Evolutionary conservation across 768 basidiomycete species (phyloP).

Genomic region (Tricholoma terreum): DNA sequence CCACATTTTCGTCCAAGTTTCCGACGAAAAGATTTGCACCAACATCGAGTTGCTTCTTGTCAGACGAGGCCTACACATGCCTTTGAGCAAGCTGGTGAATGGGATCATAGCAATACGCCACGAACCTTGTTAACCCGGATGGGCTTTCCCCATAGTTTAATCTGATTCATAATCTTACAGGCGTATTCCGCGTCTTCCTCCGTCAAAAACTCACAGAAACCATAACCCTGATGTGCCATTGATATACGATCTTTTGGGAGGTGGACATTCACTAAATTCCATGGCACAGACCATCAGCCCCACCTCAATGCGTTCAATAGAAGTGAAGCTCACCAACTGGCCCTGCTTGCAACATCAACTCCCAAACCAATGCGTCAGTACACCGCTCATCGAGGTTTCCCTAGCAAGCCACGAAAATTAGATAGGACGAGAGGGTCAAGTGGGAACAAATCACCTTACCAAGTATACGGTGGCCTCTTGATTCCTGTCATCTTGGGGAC

Average conservation of each 20-base stretch:
- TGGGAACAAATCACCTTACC: conserved; percentile 34
- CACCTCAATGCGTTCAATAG: background rate
- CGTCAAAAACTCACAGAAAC: conserved; percentile 98
- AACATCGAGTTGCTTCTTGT: conserved; percentile 97
- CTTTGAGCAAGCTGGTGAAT: background rate
- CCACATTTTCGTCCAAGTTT: conserved; percentile 92
- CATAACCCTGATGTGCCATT: conserved; percentile 98
- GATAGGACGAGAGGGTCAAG: conserved; percentile 2
- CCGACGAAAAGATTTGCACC: conserved; percentile 98
- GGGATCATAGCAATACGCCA: conserved; percentile 18
- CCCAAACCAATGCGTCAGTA: conserved; percentile 93
- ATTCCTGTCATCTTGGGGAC: conserved; percentile 85
- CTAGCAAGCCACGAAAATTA: conserved; percentile 36
- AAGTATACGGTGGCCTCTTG: conserved; percentile 91
- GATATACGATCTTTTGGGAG: conserved; percentile 98
- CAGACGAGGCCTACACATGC: conserved; percentile 79
- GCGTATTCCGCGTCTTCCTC: conserved; percentile 99
- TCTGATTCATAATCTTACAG: conserved; percentile 99
- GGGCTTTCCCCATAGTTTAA: conserved; percentile 98
- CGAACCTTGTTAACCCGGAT: conserved; percentile 97
- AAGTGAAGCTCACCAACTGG: conserved; percentile 75
- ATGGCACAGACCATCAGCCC: conserved; percentile 2
- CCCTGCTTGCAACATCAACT: conserved; percentile 98
- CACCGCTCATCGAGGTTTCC: conserved; percentile 97
- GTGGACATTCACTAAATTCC: conserved; percentile 83